Evolutionary conservation across 2,329 filamentous ascomycete species (phyloP).

Genomic region (Curvularia eragrostidis): DNA sequence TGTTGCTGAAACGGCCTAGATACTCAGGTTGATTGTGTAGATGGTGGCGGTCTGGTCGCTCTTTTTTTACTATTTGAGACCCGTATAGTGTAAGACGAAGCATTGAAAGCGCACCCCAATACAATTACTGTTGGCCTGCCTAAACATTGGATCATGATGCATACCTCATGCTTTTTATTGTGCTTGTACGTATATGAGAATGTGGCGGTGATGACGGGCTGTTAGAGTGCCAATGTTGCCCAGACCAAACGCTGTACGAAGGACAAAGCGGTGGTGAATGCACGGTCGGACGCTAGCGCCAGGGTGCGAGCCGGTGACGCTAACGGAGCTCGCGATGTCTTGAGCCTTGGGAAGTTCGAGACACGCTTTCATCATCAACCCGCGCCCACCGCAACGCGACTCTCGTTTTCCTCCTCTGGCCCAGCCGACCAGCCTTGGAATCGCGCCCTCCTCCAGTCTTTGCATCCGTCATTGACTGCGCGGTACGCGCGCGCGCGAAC

Average conservation of each 20-base stretch:
- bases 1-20: constrained; percentile 52
- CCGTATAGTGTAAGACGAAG: constrained; percentile 15
- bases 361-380: constrained; percentile 20
- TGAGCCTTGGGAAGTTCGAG: constrained; percentile 18
- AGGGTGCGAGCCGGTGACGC: constrained; percentile 12
- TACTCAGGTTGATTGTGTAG: not conserved
- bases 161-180: not conserved
- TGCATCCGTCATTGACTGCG: constrained; percentile 2
- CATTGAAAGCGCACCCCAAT: constrained; percentile 12
- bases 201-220: not conserved
- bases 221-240: not conserved
- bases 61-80: constrained; percentile 38
- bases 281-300: constrained; percentile 12
- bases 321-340: constrained; percentile 13
- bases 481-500: constrained; percentile 2
- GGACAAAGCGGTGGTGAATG: constrained; percentile 3
- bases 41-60: constrained; percentile 38
- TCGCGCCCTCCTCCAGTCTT: not conserved
- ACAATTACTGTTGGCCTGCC: constrained; percentile 4
- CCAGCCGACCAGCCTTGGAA: not conserved
- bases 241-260: not conserved
- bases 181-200: not conserved
- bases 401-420: constrained; percentile 3
- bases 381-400: constrained; percentile 20
- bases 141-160: not conserved